Conservation (phyloP, 106 monocot genomes). For the Dioscorea alata region DNA sequence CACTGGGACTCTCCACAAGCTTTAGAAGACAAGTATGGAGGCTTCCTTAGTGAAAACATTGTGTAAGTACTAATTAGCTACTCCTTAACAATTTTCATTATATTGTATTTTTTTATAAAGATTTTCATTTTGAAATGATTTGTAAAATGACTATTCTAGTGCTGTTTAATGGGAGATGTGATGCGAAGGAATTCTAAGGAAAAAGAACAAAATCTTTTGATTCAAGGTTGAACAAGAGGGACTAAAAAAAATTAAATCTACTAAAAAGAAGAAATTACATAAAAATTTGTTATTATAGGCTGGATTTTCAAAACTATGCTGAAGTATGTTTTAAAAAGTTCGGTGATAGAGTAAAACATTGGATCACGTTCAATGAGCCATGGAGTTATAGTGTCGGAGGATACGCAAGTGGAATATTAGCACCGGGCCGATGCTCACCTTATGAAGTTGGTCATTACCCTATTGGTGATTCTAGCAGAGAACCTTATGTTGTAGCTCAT, state of each 20-base stretch:
- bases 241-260: too few relatives aligned
- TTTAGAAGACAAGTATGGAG: conserved; percentile 44
- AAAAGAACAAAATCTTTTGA: too few relatives aligned
- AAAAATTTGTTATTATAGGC: conserved; percentile 4
- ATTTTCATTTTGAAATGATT: too few relatives aligned
- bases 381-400: conserved; percentile 6
- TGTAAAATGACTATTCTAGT: too few relatives aligned
- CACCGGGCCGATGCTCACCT: conserved; percentile 25
- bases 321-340: conserved; percentile 19
- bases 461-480: conserved; percentile 17
- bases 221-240: too few relatives aligned
- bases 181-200: too few relatives aligned
- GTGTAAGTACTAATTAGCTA: conserved; percentile 18
- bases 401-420: conserved; percentile 5
- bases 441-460: neutral
- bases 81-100: too few relatives aligned
- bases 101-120: too few relatives aligned
- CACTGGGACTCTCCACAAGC: conserved; percentile 58
- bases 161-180: too few relatives aligned
- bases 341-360: conserved; percentile 22
- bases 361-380: conserved; percentile 30
- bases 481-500: conserved; percentile 23
- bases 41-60: conserved; percentile 29
- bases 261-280: neutral
- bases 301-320: conserved; percentile 15